These are phyloP conservation scores for Coemansia interrupta DNA, from an alignment of 192 early-diverging fungal genomes.

Conservation along the genomic window DNA sequence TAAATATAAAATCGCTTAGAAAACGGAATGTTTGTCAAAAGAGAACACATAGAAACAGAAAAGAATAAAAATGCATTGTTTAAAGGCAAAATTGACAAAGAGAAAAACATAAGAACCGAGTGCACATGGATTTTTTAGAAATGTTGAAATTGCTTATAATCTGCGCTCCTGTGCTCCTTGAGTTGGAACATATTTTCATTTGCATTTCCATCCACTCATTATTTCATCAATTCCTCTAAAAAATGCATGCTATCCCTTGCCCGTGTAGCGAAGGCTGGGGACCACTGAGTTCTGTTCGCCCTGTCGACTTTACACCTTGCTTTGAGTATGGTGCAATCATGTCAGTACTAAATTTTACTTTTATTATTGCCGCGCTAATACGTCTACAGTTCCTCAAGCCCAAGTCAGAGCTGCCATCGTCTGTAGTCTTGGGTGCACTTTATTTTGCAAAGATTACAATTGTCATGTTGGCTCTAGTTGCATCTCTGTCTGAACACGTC, in stretches of 20 bases:
- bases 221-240: neutral
- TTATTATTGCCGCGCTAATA: slow-evolving; percentile 16
- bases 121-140: no score
- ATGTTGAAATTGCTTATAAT: no score
- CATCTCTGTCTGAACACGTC: slow-evolving; percentile 23
- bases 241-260: slow-evolving; percentile 10
- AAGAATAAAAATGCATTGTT: no score
- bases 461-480: slow-evolving; percentile 14
- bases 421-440: slow-evolving; percentile 16
- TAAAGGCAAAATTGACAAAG: neutral
- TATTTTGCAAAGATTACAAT: slow-evolving; percentile 30
- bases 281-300: slow-evolving; percentile 39
- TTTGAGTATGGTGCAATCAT: slow-evolving; percentile 39
- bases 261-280: slow-evolving; percentile 48
- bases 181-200: neutral
- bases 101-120: no score
- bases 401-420: slow-evolving; percentile 4
- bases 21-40: no score
- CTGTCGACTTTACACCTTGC: slow-evolving; percentile 43
- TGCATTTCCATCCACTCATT: neutral
- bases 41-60: no score
- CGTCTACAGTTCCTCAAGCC: slow-evolving; percentile 15
- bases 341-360: slow-evolving; percentile 17
- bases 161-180: no score
- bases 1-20: no score